A percentile compares a stretch with the other conserved stretches of the same genome.
phyloP scores from a whole-genome alignment of 768 basidiomycete genomes.

The Sutorius australiensis region DNA sequence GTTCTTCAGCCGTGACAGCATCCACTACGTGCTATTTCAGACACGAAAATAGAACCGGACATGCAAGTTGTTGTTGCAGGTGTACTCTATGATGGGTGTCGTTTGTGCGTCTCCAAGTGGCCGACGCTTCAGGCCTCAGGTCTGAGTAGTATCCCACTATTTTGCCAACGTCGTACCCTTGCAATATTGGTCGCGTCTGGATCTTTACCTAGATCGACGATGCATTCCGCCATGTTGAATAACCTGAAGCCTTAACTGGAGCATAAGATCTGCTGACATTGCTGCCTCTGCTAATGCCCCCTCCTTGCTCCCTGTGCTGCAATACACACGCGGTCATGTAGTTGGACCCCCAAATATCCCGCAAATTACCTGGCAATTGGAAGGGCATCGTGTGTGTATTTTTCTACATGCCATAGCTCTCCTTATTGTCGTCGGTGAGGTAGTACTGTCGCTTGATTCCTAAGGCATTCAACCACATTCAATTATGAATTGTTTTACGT shows the following conservation, averaged over 20 bases:
- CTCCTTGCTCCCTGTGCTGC: slow-evolving; percentile 32
- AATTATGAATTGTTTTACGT: slow-evolving; percentile 55
- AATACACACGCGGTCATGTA: slow-evolving; percentile 33
- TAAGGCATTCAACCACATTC: slow-evolving; percentile 35
- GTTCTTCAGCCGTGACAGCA: neutral
- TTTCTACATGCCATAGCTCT: neutral
- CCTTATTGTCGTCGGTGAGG: neutral
- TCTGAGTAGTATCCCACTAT: slow-evolving; percentile 45
- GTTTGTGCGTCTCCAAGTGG: slow-evolving; percentile 34
- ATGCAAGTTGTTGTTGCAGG: slow-evolving; percentile 39
- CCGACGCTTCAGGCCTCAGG: slow-evolving; percentile 34
- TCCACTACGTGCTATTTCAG: neutral
- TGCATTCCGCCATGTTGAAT: slow-evolving; percentile 33
- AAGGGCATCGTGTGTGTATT: slow-evolving; percentile 17
- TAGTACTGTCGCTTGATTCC: slow-evolving; percentile 19
- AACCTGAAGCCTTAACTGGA: slow-evolving; percentile 11
- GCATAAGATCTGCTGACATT: slow-evolving; percentile 40
- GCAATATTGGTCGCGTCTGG: slow-evolving; percentile 43
- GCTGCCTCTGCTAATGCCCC: slow-evolving; percentile 39
- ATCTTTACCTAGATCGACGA: slow-evolving; percentile 28
- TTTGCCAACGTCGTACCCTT: slow-evolving; percentile 36
- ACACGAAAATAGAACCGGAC: neutral
- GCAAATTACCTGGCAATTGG: slow-evolving; percentile 16
- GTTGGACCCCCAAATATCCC: slow-evolving; percentile 29
- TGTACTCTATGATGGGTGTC: slow-evolving; percentile 48